Evolutionary conservation across 2,329 filamentous ascomycete species (phyloP), one percentile per base, ranked within the genome.

Genomic region (Elsinoe australis): DNA sequence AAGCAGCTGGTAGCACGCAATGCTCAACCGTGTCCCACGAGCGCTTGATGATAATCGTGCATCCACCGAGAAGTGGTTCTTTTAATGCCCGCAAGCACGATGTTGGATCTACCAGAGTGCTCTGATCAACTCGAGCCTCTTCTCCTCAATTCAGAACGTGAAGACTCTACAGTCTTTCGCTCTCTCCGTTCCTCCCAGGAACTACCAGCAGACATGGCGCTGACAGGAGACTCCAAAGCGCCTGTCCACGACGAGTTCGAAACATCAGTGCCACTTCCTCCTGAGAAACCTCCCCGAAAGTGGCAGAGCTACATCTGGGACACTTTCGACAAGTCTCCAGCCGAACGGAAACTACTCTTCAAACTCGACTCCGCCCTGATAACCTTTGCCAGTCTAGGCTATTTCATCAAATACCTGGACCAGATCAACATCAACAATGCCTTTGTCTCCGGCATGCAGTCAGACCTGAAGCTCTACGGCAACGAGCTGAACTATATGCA

Each of bases 401-500:
- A 74, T 50, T 71, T 74, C 49, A 71, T 74, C 54, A 74, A 74
- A 49, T 69, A 72, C 42, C 28, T 19, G 15, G 57, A 62, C 38
- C 57, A 62, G 35, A 47, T 48, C 4, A 60, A 60, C 47, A 55
- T 60, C 35, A 71, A 66, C 53, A 71, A 69, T 59, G 66, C 69
- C 5, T 73, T 69, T 52, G 67, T 72, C 3, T 70, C 66, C 17
- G 70, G 69, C 24, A 73, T 72, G 69, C 70, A 76, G 56, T 71
- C 76, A 54, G 75, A 78, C 47, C 61, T 79, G 0, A 57, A 63
- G 1, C 60, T 79, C 15, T 70, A 72, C 36, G 67, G 69, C 1
- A 79, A 79, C 52, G 64, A 80, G 49, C 64, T 79, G 24, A 78
- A 79, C 46, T 73, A 72, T 47, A 72, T 74, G 62, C 67, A 76